Base-by-base conservation (phyloP, 352 stramenopile genomes). In the Phytophthora pisi region DNA sequence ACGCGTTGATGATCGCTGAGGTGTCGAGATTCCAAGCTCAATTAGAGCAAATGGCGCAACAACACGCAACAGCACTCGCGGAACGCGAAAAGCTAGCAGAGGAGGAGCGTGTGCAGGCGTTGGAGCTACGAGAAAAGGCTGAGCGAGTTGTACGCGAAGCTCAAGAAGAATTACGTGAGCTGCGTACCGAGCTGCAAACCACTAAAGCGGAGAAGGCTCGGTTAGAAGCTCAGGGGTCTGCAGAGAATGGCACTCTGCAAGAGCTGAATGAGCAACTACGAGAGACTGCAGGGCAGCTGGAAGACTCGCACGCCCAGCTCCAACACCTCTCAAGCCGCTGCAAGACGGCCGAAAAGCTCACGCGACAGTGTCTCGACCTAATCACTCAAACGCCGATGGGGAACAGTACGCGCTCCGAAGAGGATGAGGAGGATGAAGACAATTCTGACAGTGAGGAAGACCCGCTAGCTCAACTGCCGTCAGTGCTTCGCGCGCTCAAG, bases 181-280 rank as follows among this genome's bases (percentile, higher is more conserved):
- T 84, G 8, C 76, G 78, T n/a, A 38, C 52, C 8, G 54, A 77
- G 36, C 51, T 86, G 2, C 63, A 71, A 6, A 69, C 63, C 15
- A 72, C 76, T 20, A 66, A 82, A 43, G 64, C 72, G 28, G 78
- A 89, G 30, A 83, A 83, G 28, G 62, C 77, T 45, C 58, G 70
- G 5, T 61, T 90, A 24, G 75, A 90, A 18, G 72, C 74, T 8
- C 76, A 82, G 10, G 82, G 70, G 3, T 79, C 66, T 0, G 73
- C 84, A 23, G 88, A 88, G 61, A 73, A 70, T 15, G 76, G 59
- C 4, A 89, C 79, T 4, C 50, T 91, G 18, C 80, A 89, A 51
- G 77, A 88, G 26, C 57, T 89, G 28, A 91, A 86, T 34, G 70
- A 80, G n/a, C 65, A 89, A 51, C 58, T 92, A n/a, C 74, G 71